Percentiles rank a stretch among this genome's conserved stretches.
These are phyloP conservation scores for Centrapalus pauciflorus DNA, from an alignment of 129 eudicot species.

Conservation along the genomic window DNA sequence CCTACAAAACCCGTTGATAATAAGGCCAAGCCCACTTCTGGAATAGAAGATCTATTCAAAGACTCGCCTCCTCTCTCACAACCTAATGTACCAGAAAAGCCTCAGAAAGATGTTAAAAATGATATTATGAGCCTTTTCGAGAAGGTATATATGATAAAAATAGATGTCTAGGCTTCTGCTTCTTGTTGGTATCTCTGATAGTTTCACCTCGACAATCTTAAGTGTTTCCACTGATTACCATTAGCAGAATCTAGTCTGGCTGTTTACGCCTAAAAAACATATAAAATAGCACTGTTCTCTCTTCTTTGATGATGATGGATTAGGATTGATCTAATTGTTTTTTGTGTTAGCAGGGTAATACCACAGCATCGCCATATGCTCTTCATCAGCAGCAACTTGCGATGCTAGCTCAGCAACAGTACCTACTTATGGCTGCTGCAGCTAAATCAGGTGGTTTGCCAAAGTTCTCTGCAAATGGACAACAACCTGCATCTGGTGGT, in stretches of 20 bases:
- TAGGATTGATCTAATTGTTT: not conserved
- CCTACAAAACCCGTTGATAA: conserved; percentile 32
- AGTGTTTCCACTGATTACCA: conserved; percentile 6
- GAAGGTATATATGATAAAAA: conserved; percentile 50
- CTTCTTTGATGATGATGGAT: not conserved
- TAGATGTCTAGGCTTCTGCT: not conserved
- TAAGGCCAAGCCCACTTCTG: conserved; percentile 27
- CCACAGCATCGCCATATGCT: conserved; percentile 52
- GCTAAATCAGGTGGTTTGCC: conserved; percentile 72
- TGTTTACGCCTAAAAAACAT: not conserved
- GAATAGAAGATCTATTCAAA: conserved; percentile 39
- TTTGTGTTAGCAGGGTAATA: conserved; percentile 53
- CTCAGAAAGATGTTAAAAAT: conserved; percentile 80
- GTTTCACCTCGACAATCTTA: not conserved
- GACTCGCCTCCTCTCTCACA: conserved; percentile 56
- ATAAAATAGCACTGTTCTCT: not conserved
- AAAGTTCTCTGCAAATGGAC: conserved; percentile 47
- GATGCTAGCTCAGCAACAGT: conserved; percentile 78
- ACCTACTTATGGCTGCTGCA: conserved; percentile 85
- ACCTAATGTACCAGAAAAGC: conserved; percentile 37
- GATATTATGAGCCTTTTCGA: conserved; percentile 99
- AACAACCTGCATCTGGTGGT: conserved; percentile 50
- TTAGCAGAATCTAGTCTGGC: not conserved
- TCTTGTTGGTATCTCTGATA: not conserved
- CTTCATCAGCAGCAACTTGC: conserved; percentile 58